Evolutionary conservation across 2,329 filamentous ascomycete genomes (phyloP).

Genomic region (Fusarium proliferatum): DNA sequence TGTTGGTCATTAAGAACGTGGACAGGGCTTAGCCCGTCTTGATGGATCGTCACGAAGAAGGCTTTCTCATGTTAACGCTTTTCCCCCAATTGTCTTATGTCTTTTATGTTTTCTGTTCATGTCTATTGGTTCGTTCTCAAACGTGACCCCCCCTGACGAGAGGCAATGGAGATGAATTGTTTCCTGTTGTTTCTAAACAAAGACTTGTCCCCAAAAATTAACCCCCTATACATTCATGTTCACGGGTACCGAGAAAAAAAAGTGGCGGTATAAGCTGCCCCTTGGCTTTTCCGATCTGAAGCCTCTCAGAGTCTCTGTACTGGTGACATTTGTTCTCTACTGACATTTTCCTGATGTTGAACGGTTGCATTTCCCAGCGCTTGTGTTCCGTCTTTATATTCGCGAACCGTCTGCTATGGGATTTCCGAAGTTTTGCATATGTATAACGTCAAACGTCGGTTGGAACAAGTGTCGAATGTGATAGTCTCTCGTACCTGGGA

Average conservation of each 20-base stretch:
- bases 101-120: constrained; percentile 38
- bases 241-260: constrained; percentile 11
- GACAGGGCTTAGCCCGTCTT: constrained; percentile 26
- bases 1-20: constrained; percentile 36
- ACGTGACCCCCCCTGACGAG: constrained; percentile 12
- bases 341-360: not conserved
- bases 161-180: constrained; percentile 30
- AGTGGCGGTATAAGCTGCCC: constrained; percentile 4
- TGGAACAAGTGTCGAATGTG: constrained; percentile 7
- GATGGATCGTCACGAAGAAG: constrained; percentile 47
- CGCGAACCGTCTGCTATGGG: not conserved
- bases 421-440: not conserved
- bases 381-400: not conserved
- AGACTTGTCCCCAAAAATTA: constrained; percentile 13
- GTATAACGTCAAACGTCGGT: not conserved
- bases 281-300: not conserved
- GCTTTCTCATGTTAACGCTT: constrained; percentile 42
- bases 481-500: constrained; percentile 11
- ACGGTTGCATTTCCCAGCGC: not conserved
- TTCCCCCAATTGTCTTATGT: constrained; percentile 29
- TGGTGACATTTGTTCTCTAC: constrained; percentile 6
- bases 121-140: constrained; percentile 36
- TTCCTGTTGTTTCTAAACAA: constrained; percentile 25
- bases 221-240: constrained; percentile 32
- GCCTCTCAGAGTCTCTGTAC: not conserved